phyloP scores from a whole-genome alignment of 225 moss, liverwort and hornwort genomes.

The Lunularia cruciata region DNA sequence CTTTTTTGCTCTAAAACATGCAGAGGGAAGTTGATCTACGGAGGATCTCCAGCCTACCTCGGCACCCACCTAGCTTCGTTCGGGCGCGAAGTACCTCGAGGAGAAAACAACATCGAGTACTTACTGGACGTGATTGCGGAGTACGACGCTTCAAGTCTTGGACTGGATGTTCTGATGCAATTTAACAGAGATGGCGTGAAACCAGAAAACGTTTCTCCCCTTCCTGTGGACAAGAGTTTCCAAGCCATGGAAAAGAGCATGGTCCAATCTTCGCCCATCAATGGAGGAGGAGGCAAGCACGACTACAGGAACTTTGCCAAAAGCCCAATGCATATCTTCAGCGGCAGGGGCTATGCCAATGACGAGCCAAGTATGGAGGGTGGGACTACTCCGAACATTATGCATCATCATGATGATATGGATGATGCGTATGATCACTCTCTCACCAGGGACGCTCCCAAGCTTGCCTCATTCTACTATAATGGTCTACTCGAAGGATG shows the following conservation, averaged over 20 bases:
- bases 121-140: conserved; percentile 32
- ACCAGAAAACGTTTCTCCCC: background rate
- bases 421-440: conserved; percentile 25
- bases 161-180: conserved; percentile 30
- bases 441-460: background rate
- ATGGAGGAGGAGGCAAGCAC: background rate
- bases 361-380: conserved; percentile 4
- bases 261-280: background rate
- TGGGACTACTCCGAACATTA: background rate
- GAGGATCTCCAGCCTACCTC: conserved; percentile 24
- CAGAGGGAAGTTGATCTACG: conserved; percentile 17
- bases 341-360: background rate
- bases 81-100: conserved; percentile 21
- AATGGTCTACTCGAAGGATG: conserved; percentile 5
- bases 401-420: background rate
- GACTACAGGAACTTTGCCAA: background rate
- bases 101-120: conserved; percentile 26
- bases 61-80: conserved; percentile 14
- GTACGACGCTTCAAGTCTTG: conserved; percentile 15
- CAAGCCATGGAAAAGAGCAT: background rate
- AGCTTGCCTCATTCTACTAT: conserved; percentile 20
- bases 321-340: background rate
- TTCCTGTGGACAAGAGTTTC: background rate
- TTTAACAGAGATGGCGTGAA: conserved; percentile 28
- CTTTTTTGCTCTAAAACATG: background rate